Base-by-base conservation (phyloP, 768 basidiomycete species). In the Hebeloma cylindrosporum region DNA sequence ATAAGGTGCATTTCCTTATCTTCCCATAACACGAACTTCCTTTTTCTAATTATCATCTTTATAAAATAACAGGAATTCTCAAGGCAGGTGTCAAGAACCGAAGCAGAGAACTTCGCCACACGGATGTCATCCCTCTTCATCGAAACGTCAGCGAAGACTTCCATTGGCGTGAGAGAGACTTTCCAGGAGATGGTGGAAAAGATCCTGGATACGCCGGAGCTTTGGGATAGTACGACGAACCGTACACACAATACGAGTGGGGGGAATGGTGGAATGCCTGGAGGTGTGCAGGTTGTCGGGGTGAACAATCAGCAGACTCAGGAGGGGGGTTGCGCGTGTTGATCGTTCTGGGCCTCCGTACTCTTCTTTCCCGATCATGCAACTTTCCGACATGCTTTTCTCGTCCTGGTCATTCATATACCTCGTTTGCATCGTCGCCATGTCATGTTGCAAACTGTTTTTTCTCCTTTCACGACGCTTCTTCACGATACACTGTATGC, bases 61-160 rank as follows among this genome's bases (percentile, higher is more conserved):
- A 17, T n/a, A 16, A 8, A 22, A 5, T 22, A 3, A 10, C 56
- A 93, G 91, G 94, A 96, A 60, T 89, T 86, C 67, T 91, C 89
- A 7, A 80, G 95, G 3, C 86, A 93, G 61, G 94, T 99, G 3
- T 63, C 88, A 0, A 82, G 79, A 4, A 66, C 77, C 0, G 93
- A 97, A 59, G 95, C 83, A 1, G 68, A 80, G 47, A 74, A 76
- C 1, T 97, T 95, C 53, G 95, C 95, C 0, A 69, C 71, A 18
- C 78, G 88, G 23, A 91, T 92, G 77, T 78, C 79, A 13, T 88
- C 85, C 14, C 69, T 93, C 33, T 98, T 98, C 66, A 71, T 97
- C 31, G 95, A 98, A 68, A 84, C 91, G 1, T 90, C 86, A 0
- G 95, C 95, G 0, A 97, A 97, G 80, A 96, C 91, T 0, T 80